Evolutionary conservation across 352 stramenopile genomes (phyloP), one percentile per base, ranked within the genome.

Genomic region (Globisporangium echinulatum): DNA sequence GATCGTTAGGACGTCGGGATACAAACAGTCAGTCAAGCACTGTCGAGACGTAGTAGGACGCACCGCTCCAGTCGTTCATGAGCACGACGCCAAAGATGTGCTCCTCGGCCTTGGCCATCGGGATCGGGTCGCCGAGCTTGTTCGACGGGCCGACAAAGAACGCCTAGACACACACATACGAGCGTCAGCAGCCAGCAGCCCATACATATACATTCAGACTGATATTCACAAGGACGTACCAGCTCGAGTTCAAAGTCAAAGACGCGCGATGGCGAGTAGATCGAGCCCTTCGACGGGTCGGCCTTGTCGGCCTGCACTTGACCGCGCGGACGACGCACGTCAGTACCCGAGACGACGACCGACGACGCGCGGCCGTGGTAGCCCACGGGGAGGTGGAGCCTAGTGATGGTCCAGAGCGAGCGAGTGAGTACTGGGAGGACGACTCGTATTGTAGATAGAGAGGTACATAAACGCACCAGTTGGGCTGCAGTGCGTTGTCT

Each of bases 241-340:
- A 98, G 94, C 70, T 99, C 96, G 43, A 99, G 79, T 65, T 99
- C 96, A 82, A 98, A 98, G 76, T 99, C 96, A 49, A 99, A 76
- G 42, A 97, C 67, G 61, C 86, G 80, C 64, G 77, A 98, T 1
- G 95, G 76, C 17, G 80, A 88, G 70, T 96, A 97, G 17, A 82
- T 76, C 57, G 88, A 97, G 36, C 95, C 96, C 71, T 98, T 91
- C n/a, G 70, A 91, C 13, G 91, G 89, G 67, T 99, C 88, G 7
- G 71, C 70, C 37, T 82, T 74, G 70, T 98, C 89, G 2, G 77
- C 84, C 75, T 98, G 93, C 39, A 99, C 66, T 67, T 99, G 96
- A 39, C 96, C 96, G 63, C 79, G 90, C 0, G 94, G 94, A 46
- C 90, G 86, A 58, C 74, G 85, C 33, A 97, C 65, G 33, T 77